phyloP scores from a whole-genome alignment of 331 rosid genomes.

The Phaseolus coccineus region DNA sequence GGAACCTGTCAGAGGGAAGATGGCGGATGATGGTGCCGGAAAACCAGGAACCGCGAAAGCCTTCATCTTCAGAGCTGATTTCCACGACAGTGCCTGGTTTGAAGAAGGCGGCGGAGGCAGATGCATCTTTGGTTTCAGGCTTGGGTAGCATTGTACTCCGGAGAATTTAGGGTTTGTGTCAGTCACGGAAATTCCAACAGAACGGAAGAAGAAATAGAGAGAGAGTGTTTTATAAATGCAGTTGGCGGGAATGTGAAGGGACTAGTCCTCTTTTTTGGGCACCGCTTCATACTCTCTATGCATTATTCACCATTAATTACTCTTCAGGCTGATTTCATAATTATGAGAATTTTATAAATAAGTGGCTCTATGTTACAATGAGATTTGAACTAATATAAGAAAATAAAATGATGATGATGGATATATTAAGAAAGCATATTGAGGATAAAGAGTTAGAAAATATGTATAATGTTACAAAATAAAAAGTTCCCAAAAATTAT shows the following conservation, averaged over 20 bases:
- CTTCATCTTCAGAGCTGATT: slow-evolving; percentile 60
- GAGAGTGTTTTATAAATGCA: neutral
- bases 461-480: too few species aligned
- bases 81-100: slow-evolving; percentile 57
- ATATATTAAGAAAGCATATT: too few species aligned
- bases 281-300: too few species aligned
- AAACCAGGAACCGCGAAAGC: slow-evolving; percentile 70
- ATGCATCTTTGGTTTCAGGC: slow-evolving; percentile 1
- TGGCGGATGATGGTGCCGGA: slow-evolving; percentile 53
- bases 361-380: too few species aligned
- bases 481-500: too few species aligned
- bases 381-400: too few species aligned
- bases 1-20: slow-evolving; percentile 25
- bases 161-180: neutral
- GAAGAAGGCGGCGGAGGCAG: slow-evolving; percentile 34
- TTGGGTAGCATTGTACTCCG: slow-evolving; percentile 27
- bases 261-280: too few species aligned
- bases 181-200: neutral
- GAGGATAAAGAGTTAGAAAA: too few species aligned
- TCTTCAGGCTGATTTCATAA: too few species aligned
- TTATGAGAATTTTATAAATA: too few species aligned
- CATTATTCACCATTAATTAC: too few species aligned
- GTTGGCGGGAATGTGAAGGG: slow-evolving; percentile 36
- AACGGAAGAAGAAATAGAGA: neutral
- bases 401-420: too few species aligned